A percentile compares a stretch with the other conserved stretches of the same genome.
These are phyloP conservation scores for Colletotrichum sp. DNA, from an alignment of 2,329 filamentous ascomycete species.

Conservation along the genomic window DNA sequence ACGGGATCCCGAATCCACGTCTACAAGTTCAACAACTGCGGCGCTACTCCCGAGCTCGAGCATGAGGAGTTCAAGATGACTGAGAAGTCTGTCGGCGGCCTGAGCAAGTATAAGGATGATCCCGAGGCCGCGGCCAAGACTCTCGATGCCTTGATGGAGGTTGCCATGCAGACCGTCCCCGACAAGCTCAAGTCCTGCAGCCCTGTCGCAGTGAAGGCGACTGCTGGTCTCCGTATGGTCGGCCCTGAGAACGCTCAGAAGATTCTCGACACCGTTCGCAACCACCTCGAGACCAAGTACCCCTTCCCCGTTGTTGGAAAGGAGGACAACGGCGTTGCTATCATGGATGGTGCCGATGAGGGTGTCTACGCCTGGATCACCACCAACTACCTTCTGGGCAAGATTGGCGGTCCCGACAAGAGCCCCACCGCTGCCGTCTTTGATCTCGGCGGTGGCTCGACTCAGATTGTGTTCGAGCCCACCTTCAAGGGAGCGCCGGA, in stretches of 20 bases:
- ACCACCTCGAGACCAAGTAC: conserved; percentile 83
- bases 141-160: conserved; percentile 85
- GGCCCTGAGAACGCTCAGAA: conserved; percentile 80
- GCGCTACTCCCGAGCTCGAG: conserved; percentile 91
- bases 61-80: conserved; percentile 94
- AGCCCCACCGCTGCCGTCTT: conserved; percentile 93
- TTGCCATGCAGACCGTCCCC: conserved; percentile 83
- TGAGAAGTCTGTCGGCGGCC: conserved; percentile 78
- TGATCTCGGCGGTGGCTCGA: conserved; percentile 94
- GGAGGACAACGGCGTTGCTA: conserved; percentile 85
- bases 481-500: conserved; percentile 77
- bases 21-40: conserved; percentile 99
- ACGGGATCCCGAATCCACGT: conserved; percentile 98
- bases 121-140: conserved; percentile 88
- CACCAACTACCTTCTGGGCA: conserved; percentile 96
- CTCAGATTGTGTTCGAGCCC: conserved; percentile 98
- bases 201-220: conserved; percentile 96
- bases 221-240: conserved; percentile 88
- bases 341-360: conserved; percentile 98
- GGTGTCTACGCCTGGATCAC: conserved; percentile 99
- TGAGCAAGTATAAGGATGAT: conserved; percentile 88
- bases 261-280: conserved; percentile 85
- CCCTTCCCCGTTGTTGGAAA: conserved; percentile 92
- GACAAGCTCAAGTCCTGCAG: conserved; percentile 90
- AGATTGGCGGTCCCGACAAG: conserved; percentile 92